phyloP scores from a whole-genome alignment of 2,329 filamentous ascomycete genomes.

The Colletotrichum cuscutae region DNA sequence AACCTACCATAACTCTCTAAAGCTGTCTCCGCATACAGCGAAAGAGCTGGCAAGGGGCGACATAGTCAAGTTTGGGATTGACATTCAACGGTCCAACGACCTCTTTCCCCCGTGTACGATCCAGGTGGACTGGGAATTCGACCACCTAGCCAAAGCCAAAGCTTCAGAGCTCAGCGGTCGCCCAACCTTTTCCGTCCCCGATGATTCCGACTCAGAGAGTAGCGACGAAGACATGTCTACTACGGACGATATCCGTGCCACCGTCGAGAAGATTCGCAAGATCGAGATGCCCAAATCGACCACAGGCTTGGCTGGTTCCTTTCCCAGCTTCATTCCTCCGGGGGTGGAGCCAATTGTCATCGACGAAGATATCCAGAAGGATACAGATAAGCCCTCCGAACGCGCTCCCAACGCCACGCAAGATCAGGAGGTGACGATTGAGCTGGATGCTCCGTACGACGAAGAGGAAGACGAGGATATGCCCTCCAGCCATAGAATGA shows the following conservation, averaged over 20 bases:
- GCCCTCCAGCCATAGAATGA: background rate
- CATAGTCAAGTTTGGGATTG: slow-evolving; percentile 47
- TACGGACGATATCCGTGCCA: slow-evolving; percentile 25
- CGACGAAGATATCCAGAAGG: background rate
- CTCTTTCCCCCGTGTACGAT: slow-evolving; percentile 52
- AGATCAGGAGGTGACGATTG: background rate
- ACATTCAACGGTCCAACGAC: slow-evolving; percentile 46
- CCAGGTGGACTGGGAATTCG: slow-evolving; percentile 45
- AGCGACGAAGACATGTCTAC: slow-evolving; percentile 43
- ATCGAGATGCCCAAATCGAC: background rate
- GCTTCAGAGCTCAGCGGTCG: background rate
- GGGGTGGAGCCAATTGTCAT: background rate
- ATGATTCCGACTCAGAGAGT: slow-evolving; percentile 52
- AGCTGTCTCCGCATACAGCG: slow-evolving; percentile 35
- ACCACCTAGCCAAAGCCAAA: slow-evolving; percentile 11
- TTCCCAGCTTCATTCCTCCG: background rate
- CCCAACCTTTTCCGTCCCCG: slow-evolving; percentile 51
- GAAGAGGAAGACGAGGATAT: slow-evolving; percentile 11
- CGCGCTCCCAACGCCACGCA: background rate
- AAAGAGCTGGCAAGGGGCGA: slow-evolving; percentile 43
- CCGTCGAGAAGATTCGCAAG: slow-evolving; percentile 14
- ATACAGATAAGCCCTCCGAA: background rate
- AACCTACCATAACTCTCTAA: slow-evolving; percentile 55
- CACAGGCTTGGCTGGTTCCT: background rate
- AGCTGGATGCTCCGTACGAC: slow-evolving; percentile 18